Evolutionary conservation across 768 basidiomycete species (phyloP), one percentile per base, ranked within the genome.

Genomic region (Kwoniella bestiolae): DNA sequence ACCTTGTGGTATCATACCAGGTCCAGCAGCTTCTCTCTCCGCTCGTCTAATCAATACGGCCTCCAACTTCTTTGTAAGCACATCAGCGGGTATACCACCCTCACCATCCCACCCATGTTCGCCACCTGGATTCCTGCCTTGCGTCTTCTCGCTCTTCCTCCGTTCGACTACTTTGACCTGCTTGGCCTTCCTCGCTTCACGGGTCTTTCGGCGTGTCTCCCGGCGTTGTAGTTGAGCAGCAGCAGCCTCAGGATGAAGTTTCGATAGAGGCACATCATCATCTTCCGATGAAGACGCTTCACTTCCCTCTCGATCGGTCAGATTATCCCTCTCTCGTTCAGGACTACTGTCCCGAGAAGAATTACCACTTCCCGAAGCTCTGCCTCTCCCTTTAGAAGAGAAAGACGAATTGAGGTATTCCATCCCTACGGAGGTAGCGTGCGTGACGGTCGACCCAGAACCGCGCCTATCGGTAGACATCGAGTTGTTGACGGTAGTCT

Each of bases 21-120:
- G 51, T 50, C 32, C 62, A 57, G 45, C 62, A 4, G 55, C 62
- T 31, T 58, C 49, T 31, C 41, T 47, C 28, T 58, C 29, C 31
- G 56, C 47, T 49, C 63, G n/a, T 28, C 31, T 23, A 8, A 49
- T 35, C 5, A 51, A 18, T 12, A 68, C 62, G 2, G 12, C 45
- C 47, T 78, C 72, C 49, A 80, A 59, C 61, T 67, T 69, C 14
- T 32, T 35, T 3, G 7, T 23, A 9, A 79, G 59, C 11, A 71
- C 45, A 29, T 65, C 58, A 12, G 77, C 74, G 0, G 75, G 77
- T 23, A 80, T 66, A 32, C 79, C 79, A 31, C 77, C 77, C 66
- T 80, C 79, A 8, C 79, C 79, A 56, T 75, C 66, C 78, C 78
- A 79, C 3, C 61, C 56, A 8, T 63, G 61, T 21, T 65, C 68